Conservation (phyloP, 148 eudicot species). For the Arctostaphylos glauca region DNA sequence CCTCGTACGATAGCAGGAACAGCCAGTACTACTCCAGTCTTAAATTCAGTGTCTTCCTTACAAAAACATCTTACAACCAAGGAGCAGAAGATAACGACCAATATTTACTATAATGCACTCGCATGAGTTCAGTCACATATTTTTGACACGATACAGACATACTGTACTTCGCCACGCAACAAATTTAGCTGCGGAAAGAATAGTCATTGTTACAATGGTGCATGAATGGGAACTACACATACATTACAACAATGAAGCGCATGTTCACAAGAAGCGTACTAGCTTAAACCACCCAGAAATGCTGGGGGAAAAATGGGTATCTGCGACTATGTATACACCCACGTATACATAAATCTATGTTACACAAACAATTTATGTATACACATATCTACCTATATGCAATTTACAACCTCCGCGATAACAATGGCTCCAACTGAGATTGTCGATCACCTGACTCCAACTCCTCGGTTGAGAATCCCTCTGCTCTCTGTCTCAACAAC, state of each 20-base stretch:
- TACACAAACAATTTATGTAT: neutral
- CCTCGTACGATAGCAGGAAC: neutral
- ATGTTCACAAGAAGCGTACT: neutral
- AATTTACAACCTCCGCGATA: constrained; percentile 43
- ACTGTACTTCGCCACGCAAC: neutral
- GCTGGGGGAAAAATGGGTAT: neutral
- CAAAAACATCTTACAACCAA: neutral
- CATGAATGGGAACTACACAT: neutral
- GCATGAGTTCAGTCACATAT: too few relatives aligned
- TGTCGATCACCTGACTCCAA: constrained; percentile 60
- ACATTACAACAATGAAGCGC: neutral
- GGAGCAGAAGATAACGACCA: too few relatives aligned
- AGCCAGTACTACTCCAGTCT: neutral
- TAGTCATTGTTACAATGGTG: neutral
- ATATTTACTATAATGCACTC: too few relatives aligned
- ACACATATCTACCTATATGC: neutral
- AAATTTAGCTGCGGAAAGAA: neutral
- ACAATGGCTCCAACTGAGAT: constrained; percentile 57
- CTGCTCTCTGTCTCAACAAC: constrained; percentile 41
- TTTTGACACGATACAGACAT: neutral
- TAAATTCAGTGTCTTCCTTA: neutral
- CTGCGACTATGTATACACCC: neutral
- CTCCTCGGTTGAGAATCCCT: constrained; percentile 36
- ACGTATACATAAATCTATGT: neutral
- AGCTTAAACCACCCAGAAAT: neutral